Evolutionary conservation across 202 grass and related monocot genomes (phyloP).

Genomic region (Zoysia matrella): DNA sequence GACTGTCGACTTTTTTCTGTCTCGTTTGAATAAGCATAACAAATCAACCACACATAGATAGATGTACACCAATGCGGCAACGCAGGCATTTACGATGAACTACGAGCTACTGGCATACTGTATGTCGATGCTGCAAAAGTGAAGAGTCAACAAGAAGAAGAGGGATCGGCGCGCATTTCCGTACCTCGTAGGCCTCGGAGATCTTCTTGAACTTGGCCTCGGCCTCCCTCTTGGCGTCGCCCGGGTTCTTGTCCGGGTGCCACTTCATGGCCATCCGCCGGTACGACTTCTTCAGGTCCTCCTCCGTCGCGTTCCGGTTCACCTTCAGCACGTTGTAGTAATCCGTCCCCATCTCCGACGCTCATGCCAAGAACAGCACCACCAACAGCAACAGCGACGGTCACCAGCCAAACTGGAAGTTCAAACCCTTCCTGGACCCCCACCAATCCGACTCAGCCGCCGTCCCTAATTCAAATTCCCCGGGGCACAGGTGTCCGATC

Average conservation of each 20-base stretch:
- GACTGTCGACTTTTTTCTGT: no score
- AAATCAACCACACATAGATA: no score
- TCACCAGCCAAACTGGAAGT: background rate
- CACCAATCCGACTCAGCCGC: background rate
- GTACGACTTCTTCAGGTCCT: constrained; percentile 90
- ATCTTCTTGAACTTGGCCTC: constrained; percentile 96
- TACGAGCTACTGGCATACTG: no score
- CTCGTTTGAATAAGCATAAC: no score
- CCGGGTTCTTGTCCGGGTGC: constrained; percentile 96
- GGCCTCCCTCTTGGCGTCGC: constrained; percentile 76
- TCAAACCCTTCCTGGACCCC: constrained; percentile 26
- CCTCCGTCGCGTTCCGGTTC: constrained; percentile 75
- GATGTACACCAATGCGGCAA: no score
- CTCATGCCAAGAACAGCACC: constrained; percentile 47
- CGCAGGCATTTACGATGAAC: no score
- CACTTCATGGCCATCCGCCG: constrained; percentile 83
- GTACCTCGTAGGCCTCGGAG: constrained; percentile 93
- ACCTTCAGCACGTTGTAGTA: constrained; percentile 97
- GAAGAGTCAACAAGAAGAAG: background rate
- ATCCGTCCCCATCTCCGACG: constrained; percentile 78
- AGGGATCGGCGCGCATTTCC: background rate
- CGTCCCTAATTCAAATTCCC: background rate
- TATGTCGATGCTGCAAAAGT: background rate
- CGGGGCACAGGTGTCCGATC: background rate
- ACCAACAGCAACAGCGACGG: background rate